These are phyloP conservation scores for Fistulina hepatica DNA, from an alignment of 1,284 basidiomycete genomes.

Conservation along the genomic window DNA sequence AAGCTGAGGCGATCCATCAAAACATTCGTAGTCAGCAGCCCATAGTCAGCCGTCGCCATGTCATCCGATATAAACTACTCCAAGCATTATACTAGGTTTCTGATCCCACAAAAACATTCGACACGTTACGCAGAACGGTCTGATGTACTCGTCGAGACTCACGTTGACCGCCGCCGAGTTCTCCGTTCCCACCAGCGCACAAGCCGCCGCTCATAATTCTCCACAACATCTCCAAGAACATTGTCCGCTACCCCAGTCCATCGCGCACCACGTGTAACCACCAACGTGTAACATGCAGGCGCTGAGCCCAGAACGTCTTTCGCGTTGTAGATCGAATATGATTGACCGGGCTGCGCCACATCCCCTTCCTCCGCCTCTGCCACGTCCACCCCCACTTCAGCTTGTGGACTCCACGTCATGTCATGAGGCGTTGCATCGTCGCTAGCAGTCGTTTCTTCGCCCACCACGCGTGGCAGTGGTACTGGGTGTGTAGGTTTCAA, in stretches of 20 bases:
- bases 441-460: too few species aligned
- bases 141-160: neutral
- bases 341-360: conserved; percentile 37
- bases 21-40: neutral
- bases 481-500: too few species aligned
- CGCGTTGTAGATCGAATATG: conserved; percentile 47
- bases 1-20: neutral
- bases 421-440: too few species aligned
- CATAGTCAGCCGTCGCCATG: too few species aligned
- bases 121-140: neutral
- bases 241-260: conserved; percentile 44
- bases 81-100: neutral
- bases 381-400: too few species aligned
- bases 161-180: conserved; percentile 1
- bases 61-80: too few species aligned
- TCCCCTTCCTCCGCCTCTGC: conserved; percentile 14
- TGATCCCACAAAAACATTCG: neutral
- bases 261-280: conserved; percentile 37
- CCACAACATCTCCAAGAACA: conserved; percentile 40
- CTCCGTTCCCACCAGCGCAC: conserved; percentile 33
- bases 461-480: too few species aligned
- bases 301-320: conserved; percentile 50
- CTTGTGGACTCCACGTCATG: too few species aligned
- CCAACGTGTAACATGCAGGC: conserved; percentile 33
- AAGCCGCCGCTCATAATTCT: conserved; percentile 50